Evolutionary conservation across 176 grass and related monocot genomes (phyloP), one percentile per base, ranked within the genome.

Genomic region (Paspalum vaginatum): DNA sequence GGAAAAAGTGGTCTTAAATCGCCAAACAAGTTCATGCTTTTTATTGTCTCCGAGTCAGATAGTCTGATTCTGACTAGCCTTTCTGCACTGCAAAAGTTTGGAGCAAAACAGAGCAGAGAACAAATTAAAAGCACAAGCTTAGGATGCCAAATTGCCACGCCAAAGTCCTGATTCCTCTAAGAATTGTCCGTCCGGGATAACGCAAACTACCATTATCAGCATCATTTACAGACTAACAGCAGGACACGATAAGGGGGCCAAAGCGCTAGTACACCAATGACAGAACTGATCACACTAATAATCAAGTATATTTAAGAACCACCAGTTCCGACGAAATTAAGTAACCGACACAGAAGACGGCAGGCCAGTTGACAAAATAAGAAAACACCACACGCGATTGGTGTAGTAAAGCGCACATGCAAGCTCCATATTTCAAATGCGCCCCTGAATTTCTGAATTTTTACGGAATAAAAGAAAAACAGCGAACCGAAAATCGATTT

Each of bases 401-500:
- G 76, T 39, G 17, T 50, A 78, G 75, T 7, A 50, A 40, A 18
- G 6, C 8, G 69, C 61, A 61, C 82, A 85, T 67, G 60, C 70
- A 56, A 70, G 18, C 45, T 84, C 20, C 7, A 81, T 56, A 81
- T 81, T 81, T 76, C 70, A 70, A 89, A 85, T 85, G 55, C 26
- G 17, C 62, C 75, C 70, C 55, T 81, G 25, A 76, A 81, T 45
- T 57, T 71, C 55, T 81, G 25, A 81, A 81, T 45, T 57, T 71
- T 71, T 32, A 58, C 24, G 15, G 25, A 75, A 70, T 47, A 85
- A 72, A 77, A 66, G n/a, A 27, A 76, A 75, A 64, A 56, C 11
- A 21, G 11, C 81, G 41, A 61, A 58, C 43, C 2, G 1, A 40
- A 70, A 81, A 65, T 49, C 22, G 4, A 86, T 66, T 77, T 85